Evolutionary conservation across 2,329 filamentous ascomycete species (phyloP).

Genomic region (Penicillium brasilianum): DNA sequence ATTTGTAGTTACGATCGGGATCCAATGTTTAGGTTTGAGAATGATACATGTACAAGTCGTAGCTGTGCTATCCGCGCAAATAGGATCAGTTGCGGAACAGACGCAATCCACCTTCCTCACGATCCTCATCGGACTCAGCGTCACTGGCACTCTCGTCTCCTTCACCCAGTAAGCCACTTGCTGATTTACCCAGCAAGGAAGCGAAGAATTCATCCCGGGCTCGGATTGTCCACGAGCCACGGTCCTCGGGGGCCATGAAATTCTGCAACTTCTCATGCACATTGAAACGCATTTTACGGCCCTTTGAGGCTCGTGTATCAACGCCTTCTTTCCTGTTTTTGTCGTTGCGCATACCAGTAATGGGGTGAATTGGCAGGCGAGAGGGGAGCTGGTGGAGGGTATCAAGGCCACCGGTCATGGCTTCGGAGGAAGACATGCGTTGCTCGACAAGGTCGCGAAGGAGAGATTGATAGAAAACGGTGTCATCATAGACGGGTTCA

Average conservation of each 20-base stretch:
- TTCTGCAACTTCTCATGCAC: constrained; percentile 98
- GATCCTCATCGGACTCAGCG: constrained; percentile 37
- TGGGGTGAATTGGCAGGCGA: constrained; percentile 43
- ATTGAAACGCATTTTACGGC: constrained; percentile 89
- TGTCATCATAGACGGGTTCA: constrained; percentile 83
- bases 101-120: constrained; percentile 40
- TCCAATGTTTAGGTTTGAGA: constrained; percentile 6
- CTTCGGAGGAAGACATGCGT: constrained; percentile 65
- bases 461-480: constrained; percentile 90
- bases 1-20: not conserved
- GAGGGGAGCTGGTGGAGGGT: constrained; percentile 46
- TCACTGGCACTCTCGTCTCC: constrained; percentile 55
- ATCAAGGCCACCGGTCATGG: constrained; percentile 53
- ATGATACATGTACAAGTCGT: constrained; percentile 9
- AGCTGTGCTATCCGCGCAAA: not conserved
- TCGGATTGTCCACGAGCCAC: constrained; percentile 76
- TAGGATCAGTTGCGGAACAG: constrained; percentile 37
- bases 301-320: constrained; percentile 94
- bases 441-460: constrained; percentile 93
- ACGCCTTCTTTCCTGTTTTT: constrained; percentile 86
- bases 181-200: constrained; percentile 68
- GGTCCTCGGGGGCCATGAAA: constrained; percentile 93
- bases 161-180: constrained; percentile 69
- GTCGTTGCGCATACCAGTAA: constrained; percentile 52
- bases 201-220: constrained; percentile 79